Percentiles rank a stretch among this genome's conserved stretches.
Evolutionary conservation across 176 grass and related monocot species (phyloP).

Genomic region (Triticum urartu): DNA sequence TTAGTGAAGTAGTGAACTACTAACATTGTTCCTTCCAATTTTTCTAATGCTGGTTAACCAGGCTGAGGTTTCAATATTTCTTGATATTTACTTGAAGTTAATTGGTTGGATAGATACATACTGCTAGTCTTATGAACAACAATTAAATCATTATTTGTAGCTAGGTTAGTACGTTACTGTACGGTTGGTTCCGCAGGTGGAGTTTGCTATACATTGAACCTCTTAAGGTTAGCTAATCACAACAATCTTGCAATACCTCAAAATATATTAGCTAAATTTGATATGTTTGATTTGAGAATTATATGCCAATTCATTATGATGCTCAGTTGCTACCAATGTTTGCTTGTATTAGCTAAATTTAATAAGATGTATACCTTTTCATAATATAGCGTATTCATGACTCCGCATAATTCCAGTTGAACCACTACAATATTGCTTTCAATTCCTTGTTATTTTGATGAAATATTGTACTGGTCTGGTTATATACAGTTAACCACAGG

Average conservation of each 20-base stretch:
- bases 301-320: background rate
- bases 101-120: background rate
- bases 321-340: background rate
- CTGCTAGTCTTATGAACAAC: too few species aligned
- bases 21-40: background rate
- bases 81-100: background rate
- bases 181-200: too few species aligned
- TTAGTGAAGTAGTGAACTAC: background rate
- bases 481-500: background rate
- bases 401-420: background rate
- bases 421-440: background rate
- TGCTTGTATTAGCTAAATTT: background rate
- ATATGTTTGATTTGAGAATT: background rate
- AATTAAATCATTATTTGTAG: too few species aligned
- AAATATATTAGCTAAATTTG: too few species aligned
- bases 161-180: too few species aligned
- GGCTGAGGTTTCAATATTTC: slow-evolving; percentile 7
- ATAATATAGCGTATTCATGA: background rate
- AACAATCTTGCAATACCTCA: too few species aligned
- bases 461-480: background rate
- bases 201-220: too few species aligned
- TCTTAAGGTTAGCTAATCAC: too few species aligned
- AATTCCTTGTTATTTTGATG: background rate
- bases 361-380: background rate
- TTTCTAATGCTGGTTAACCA: background rate